A percentile compares a stretch with the other conserved stretches of the same genome.
Conservation (phyloP, 345 rosid genomes). For the Eucalyptus guilfoylei region DNA sequence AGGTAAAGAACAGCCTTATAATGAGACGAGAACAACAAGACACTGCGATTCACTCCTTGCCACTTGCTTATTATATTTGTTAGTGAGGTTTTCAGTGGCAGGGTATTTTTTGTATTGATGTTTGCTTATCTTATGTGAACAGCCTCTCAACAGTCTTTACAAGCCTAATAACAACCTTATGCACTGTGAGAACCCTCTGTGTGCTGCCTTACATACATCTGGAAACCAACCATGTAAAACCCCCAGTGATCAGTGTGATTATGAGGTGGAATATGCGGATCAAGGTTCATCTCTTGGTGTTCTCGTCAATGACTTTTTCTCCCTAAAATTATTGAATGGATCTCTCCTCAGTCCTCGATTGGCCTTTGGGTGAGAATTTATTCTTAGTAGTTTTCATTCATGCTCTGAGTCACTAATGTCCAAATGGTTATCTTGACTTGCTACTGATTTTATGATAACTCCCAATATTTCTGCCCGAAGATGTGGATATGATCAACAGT, state of each 20-base stretch:
- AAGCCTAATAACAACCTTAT: slow-evolving; percentile 54
- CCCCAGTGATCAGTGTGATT: slow-evolving; percentile 72
- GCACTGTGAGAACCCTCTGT: slow-evolving; percentile 33
- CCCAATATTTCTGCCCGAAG: slow-evolving; percentile 8
- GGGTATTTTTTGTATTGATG: not conserved
- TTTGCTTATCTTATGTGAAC: not conserved
- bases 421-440: not conserved
- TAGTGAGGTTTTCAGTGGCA: not conserved
- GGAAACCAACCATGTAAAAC: slow-evolving; percentile 22
- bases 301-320: slow-evolving; percentile 47
- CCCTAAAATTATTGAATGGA: slow-evolving; percentile 44
- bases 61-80: not conserved
- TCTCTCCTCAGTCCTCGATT: slow-evolving; percentile 25
- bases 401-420: not conserved
- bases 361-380: slow-evolving; percentile 61
- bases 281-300: slow-evolving; percentile 70
- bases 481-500: slow-evolving; percentile 68
- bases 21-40: not conserved
- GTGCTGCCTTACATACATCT: slow-evolving; percentile 25
- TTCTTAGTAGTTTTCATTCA: not conserved
- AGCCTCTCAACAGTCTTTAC: slow-evolving; percentile 57
- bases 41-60: not conserved
- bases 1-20: not conserved
- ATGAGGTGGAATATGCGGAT: slow-evolving; percentile 67
- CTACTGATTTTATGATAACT: not conserved